These are phyloP conservation scores for Phlegmacium glaucopus DNA, from an alignment of 768 basidiomycete species.

Conservation along the genomic window DNA sequence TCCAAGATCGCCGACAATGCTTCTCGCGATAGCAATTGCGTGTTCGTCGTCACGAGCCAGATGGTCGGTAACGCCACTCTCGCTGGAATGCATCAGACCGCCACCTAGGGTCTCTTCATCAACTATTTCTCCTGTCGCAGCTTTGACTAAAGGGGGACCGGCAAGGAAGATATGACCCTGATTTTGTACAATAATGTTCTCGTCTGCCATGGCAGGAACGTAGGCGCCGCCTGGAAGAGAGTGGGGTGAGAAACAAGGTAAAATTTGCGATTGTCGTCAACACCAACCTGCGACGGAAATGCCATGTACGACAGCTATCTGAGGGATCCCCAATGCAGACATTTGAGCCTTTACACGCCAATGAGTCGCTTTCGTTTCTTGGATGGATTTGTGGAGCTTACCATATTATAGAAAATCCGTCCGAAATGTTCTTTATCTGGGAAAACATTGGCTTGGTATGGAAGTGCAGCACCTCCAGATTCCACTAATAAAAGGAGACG, in stretches of 20 bases:
- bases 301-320: conserved; percentile 91
- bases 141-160: conserved; percentile 92
- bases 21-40: conserved; percentile 76
- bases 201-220: conserved; percentile 96
- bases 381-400: conserved; percentile 25
- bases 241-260: not conserved
- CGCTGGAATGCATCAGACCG: conserved; percentile 86
- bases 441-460: conserved; percentile 91
- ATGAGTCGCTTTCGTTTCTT: not conserved
- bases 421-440: conserved; percentile 96
- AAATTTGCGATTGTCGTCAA: not conserved
- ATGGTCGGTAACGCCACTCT: conserved; percentile 90
- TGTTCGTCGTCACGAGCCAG: conserved; percentile 84
- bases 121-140: conserved; percentile 89
- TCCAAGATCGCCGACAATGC: conserved; percentile 77
- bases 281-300: conserved; percentile 82
- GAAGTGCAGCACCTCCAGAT: conserved; percentile 90
- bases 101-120: conserved; percentile 92
- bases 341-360: conserved; percentile 66
- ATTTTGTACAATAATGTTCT: conserved; percentile 86
- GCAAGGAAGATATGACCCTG: conserved; percentile 95
- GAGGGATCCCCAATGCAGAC: conserved; percentile 88
- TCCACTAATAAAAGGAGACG: conserved; percentile 54
- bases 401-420: conserved; percentile 97
- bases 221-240: conserved; percentile 71